Conservation (phyloP, 1,284 basidiomycete genomes). For the Gomphus sp. region DNA sequence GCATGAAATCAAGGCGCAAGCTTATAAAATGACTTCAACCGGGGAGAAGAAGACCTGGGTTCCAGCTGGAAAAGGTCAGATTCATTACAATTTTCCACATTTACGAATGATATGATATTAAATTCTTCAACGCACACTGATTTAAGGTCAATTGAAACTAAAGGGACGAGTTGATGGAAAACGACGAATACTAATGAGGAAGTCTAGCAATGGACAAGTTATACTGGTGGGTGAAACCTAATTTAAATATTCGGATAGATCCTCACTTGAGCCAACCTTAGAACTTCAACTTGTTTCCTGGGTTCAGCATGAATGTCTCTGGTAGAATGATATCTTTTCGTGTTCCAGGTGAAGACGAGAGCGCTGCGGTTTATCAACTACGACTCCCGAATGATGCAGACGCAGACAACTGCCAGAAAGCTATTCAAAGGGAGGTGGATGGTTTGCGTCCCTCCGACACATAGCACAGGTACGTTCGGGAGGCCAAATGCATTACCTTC, state of each 20-base stretch:
- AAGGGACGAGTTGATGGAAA: slow-evolving; percentile 54
- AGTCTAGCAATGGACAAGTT: slow-evolving; percentile 64
- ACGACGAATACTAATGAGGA: slow-evolving; percentile 55
- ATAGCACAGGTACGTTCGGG: background rate
- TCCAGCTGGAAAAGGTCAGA: slow-evolving; percentile 51
- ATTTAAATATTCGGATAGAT: background rate
- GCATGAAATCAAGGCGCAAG: slow-evolving; percentile 52
- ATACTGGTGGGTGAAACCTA: slow-evolving; percentile 42
- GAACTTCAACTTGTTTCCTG: slow-evolving; percentile 58
- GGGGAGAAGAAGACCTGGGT: slow-evolving; percentile 47
- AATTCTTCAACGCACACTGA: background rate
- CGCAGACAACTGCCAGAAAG: slow-evolving; percentile 48
- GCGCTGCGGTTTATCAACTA: slow-evolving; percentile 50
- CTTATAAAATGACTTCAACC: slow-evolving; percentile 44
- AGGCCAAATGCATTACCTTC: background rate
- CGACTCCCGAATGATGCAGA: slow-evolving; percentile 54
- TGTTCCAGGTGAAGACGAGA: slow-evolving; percentile 52
- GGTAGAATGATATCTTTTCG: slow-evolving; percentile 54
- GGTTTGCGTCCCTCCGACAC: background rate
- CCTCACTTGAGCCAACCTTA: slow-evolving; percentile 20
- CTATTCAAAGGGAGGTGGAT: slow-evolving; percentile 54
- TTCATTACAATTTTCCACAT: background rate
- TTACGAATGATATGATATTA: background rate
- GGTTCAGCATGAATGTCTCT: slow-evolving; percentile 44
- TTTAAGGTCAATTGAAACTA: slow-evolving; percentile 50